Percentiles rank a stretch among this genome's conserved stretches.
phyloP scores from a whole-genome alignment of 805 yeast species.

The Nakazawaea sp. region DNA sequence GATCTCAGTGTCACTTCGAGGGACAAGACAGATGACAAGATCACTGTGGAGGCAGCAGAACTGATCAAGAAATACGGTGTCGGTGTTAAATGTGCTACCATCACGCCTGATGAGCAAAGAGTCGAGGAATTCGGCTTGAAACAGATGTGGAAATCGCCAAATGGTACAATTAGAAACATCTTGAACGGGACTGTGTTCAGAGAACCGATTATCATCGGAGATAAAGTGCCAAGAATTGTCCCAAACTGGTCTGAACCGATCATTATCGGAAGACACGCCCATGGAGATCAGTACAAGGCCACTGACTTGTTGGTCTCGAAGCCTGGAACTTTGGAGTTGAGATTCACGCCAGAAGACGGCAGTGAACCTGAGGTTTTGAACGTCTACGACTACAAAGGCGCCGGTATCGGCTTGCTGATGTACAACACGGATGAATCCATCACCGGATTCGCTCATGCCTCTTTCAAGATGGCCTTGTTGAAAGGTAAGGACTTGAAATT shows the following conservation, averaged over 20 bases:
- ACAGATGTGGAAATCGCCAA: constrained; percentile 84
- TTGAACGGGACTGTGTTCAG: constrained; percentile 80
- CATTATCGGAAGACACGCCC: constrained; percentile 81
- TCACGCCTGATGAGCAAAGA: constrained; percentile 78
- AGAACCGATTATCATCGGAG: constrained; percentile 70
- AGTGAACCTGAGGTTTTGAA: constrained; percentile 37
- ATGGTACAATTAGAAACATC: constrained; percentile 78
- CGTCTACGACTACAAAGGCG: constrained; percentile 56
- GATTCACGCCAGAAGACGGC: constrained; percentile 58
- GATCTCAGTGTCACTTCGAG: constrained; percentile 65
- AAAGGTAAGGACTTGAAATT: constrained; percentile 59
- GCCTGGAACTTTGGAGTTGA: constrained; percentile 61
- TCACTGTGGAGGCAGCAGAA: constrained; percentile 73
- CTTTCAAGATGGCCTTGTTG: constrained; percentile 66
- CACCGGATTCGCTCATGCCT: constrained; percentile 70
- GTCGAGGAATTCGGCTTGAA: constrained; percentile 67
- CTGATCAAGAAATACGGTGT: constrained; percentile 73
- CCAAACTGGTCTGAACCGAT: constrained; percentile 81
- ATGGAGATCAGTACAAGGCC: constrained; percentile 81
- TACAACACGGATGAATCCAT: constrained; percentile 79
- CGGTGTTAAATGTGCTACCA: constrained; percentile 80
- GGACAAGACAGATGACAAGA: constrained; percentile 65
- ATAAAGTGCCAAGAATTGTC: constrained; percentile 68
- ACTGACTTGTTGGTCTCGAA: constrained; percentile 64
- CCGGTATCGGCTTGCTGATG: constrained; percentile 79